Evolutionary conservation across 2,329 filamentous ascomycete species (phyloP).

Genomic region (Coniosporium tulheliwenetii): DNA sequence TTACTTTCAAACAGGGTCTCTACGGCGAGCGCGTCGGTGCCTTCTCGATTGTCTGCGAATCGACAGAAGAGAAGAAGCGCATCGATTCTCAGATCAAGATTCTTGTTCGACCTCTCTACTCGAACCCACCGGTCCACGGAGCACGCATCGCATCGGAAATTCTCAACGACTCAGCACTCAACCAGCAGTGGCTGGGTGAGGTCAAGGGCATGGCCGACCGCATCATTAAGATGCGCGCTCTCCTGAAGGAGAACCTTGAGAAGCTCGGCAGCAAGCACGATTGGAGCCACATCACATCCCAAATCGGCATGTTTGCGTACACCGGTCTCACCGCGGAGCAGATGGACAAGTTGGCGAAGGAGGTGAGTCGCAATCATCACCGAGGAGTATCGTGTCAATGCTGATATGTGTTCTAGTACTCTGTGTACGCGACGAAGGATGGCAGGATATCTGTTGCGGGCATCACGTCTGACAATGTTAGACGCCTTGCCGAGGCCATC

Average conservation of each 20-base stretch:
- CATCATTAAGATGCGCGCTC: constrained; percentile 94
- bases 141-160: constrained; percentile 88
- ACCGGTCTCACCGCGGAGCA: constrained; percentile 82
- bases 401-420: constrained; percentile 40
- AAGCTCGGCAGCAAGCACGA: constrained; percentile 89
- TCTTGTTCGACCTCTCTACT: constrained; percentile 90
- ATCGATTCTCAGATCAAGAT: constrained; percentile 98
- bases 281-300: constrained; percentile 94
- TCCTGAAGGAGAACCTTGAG: constrained; percentile 90
- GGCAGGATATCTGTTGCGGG: constrained; percentile 75
- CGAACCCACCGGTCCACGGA: constrained; percentile 93
- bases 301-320: constrained; percentile 99
- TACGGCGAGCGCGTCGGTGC: constrained; percentile 97
- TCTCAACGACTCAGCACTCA: constrained; percentile 68
- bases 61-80: constrained; percentile 82
- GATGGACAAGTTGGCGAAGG: constrained; percentile 82
- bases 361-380: constrained; percentile 32
- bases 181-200: constrained; percentile 89
- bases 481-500: constrained; percentile 67
- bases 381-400: constrained; percentile 2
- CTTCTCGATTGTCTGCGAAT: constrained; percentile 80
- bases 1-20: constrained; percentile 48
- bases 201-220: constrained; percentile 98
- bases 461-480: constrained; percentile 66
- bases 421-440: constrained; percentile 92